These are phyloP conservation scores for Bolboschoenus planiculmis DNA, from an alignment of 176 grass and related monocot genomes.

Conservation along the genomic window DNA sequence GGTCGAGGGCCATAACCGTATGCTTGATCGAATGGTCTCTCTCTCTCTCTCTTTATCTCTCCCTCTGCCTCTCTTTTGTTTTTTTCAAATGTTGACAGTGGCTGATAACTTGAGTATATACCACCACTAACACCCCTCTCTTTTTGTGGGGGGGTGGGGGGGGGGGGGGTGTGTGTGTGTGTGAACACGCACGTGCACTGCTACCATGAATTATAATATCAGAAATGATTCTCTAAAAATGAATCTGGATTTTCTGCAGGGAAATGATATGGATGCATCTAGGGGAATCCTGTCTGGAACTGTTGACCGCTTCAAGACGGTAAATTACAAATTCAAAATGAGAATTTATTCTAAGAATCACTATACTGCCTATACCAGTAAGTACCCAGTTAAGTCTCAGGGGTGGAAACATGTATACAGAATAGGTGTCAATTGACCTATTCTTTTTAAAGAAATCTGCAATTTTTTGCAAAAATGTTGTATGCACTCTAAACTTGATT, in stretches of 20 bases:
- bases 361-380: not conserved
- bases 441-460: not conserved
- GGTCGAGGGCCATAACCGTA: slow-evolving; percentile 72
- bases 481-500: not conserved
- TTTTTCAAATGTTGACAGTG: too few relatives aligned
- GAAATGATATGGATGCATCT: slow-evolving; percentile 83
- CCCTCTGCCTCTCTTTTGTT: not conserved
- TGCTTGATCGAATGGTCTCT: slow-evolving; percentile 61
- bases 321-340: slow-evolving; percentile 20
- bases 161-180: not conserved
- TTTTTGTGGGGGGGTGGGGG: too few relatives aligned
- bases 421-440: not conserved
- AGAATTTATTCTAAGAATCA: too few relatives aligned
- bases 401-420: not conserved
- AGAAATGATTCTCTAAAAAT: not conserved
- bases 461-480: not conserved
- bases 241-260: slow-evolving; percentile 38
- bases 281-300: slow-evolving; percentile 84
- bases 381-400: not conserved
- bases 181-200: not conserved
- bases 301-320: slow-evolving; percentile 77
- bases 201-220: not conserved
- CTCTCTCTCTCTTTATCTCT: not conserved
- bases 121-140: too few relatives aligned
- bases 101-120: too few relatives aligned